phyloP scores from a whole-genome alignment of 1,284 basidiomycete species.

The Takashimella koratensis region DNA sequence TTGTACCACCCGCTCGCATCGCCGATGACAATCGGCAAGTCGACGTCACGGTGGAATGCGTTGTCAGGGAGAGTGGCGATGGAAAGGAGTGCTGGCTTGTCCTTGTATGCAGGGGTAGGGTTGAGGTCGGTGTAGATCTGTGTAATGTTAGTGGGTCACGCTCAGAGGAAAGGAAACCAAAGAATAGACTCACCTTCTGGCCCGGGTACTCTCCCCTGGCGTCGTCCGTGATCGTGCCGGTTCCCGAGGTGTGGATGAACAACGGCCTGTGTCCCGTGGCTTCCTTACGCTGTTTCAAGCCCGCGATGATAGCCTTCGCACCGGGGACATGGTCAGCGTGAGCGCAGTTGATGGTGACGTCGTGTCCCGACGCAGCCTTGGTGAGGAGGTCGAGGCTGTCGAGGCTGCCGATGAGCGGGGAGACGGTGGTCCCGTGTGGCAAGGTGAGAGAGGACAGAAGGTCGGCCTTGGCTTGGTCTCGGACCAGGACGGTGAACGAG shows the following conservation, averaged over 20 bases:
- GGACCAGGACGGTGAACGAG: conserved; percentile 36
- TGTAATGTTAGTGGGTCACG: too few species aligned
- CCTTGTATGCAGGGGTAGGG: conserved; percentile 17
- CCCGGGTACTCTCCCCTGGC: conserved; percentile 27
- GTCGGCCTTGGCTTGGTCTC: conserved; percentile 34
- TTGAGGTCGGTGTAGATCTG: conserved; percentile 41
- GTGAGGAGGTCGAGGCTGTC: conserved; percentile 32
- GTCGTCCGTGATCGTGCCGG: conserved; percentile 42
- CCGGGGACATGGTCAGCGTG: conserved; percentile 42
- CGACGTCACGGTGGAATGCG: conserved; percentile 36
- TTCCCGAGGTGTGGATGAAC: conserved; percentile 49
- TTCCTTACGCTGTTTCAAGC: conserved; percentile 39
- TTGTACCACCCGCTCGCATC: conserved; percentile 38
- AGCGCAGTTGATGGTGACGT: conserved; percentile 44
- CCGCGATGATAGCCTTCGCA: conserved; percentile 40
- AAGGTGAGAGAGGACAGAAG: conserved; percentile 15
- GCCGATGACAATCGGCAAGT: conserved; percentile 41
- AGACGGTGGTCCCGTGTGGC: conserved; percentile 16
- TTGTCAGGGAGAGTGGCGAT: conserved; percentile 31
- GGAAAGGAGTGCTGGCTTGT: conserved; percentile 36
- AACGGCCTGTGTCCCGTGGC: conserved; percentile 36
- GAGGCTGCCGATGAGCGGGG: conserved; percentile 32
- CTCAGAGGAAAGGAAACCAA: too few species aligned
- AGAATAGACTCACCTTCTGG: conserved; percentile 16
- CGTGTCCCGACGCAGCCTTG: conserved; percentile 32